phyloP scores from a whole-genome alignment of 305 asterid species.

The Caryopteris hybrid region DNA sequence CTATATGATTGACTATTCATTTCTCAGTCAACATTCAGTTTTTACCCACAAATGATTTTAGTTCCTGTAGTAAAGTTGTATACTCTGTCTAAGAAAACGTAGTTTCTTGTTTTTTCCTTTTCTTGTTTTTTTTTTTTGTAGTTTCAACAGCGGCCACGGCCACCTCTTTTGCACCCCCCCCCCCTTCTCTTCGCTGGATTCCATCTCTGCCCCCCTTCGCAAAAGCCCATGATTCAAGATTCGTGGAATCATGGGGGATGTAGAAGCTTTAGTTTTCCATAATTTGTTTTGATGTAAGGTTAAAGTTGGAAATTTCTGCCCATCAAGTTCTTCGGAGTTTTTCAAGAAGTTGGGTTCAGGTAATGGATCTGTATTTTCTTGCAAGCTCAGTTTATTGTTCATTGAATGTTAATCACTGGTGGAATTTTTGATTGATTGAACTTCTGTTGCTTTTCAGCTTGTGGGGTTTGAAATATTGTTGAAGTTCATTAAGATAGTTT shows the following conservation, averaged over 20 bases:
- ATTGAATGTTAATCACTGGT: neutral
- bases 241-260: constrained; percentile 30
- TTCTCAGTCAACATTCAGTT: constrained; percentile 25
- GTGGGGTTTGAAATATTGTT: constrained; percentile 11
- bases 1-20: constrained; percentile 13
- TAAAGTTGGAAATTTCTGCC: neutral
- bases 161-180: constrained; percentile 18
- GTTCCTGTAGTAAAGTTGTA: neutral
- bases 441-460: no score
- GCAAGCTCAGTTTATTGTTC: neutral
- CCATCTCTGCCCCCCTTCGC: constrained; percentile 23
- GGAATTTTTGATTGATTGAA: constrained; percentile 1
- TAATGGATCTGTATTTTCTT: constrained; percentile 28
- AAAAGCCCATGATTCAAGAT: constrained; percentile 38
- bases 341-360: constrained; percentile 21
- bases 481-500: neutral
- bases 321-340: constrained; percentile 11
- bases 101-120: constrained; percentile 21
- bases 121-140: constrained; percentile 1
- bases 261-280: constrained; percentile 12
- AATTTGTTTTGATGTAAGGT: constrained; percentile 17
- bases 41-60: neutral
- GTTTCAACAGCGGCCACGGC: constrained; percentile 28
- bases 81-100: neutral
- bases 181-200: neutral